Base-by-base conservation (phyloP, 495 filamentous ascomycete species). In the Polyplosphaeria fusca region DNA sequence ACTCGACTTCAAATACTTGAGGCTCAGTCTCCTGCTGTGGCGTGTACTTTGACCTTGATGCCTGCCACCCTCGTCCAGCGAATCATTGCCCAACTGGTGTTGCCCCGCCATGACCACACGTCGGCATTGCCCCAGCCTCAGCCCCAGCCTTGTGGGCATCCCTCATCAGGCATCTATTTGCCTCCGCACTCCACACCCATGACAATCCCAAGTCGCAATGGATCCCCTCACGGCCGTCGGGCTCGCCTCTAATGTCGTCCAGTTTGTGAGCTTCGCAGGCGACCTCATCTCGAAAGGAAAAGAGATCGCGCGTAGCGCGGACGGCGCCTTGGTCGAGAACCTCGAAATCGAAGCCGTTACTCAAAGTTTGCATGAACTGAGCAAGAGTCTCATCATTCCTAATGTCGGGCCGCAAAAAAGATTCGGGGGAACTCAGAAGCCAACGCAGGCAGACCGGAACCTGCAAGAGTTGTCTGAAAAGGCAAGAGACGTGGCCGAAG, bases 161-260 rank as follows among this genome's bases (percentile, higher is more conserved):
- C n/a, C n/a, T n/a, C n/a, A n/a, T n/a, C n/a, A n/a, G n/a, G n/a
- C n/a, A n/a, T n/a, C n/a, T n/a, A n/a, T n/a, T n/a, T n/a, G n/a
- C n/a, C n/a, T n/a, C n/a, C n/a, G n/a, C n/a, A n/a, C n/a, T n/a
- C n/a, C n/a, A n/a, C n/a, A n/a, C n/a, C n/a, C n/a, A n/a, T n/a
- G n/a, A n/a, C n/a, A n/a, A n/a, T n/a, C n/a, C n/a, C n/a, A n/a
- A n/a, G n/a, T n/a, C n/a, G 42, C 11, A 4, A 47, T 55, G 52
- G 48, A 52, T n/a, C n/a, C 48, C 11, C 32, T 52, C 30, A 16
- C 25, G 4, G 48, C 48, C 19, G 39, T 53, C 9, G 50, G 50
- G 4, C 50, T 53, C 14, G 50, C 50, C 22, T 24, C 37, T 9
- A 53, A 53, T 45, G 39, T 53, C 18, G 38, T 53, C 18, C 50